Conservation (phyloP, 257 asterid genomes). For the Jacaranda copaia region DNA sequence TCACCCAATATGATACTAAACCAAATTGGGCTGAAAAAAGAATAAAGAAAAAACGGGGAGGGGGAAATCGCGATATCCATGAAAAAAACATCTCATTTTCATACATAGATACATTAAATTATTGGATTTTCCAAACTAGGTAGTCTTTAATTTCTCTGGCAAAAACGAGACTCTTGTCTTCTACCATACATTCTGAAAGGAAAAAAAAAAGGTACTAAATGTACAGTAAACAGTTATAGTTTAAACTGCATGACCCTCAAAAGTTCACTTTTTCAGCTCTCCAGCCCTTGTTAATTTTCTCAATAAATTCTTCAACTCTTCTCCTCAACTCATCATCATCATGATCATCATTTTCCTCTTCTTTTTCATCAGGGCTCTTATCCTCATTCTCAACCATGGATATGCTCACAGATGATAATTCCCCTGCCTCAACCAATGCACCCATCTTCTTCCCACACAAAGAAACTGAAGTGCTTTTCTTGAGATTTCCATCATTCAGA, state of each 20-base stretch:
- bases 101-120: conserved; percentile 3
- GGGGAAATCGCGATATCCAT: neutral
- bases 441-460: neutral
- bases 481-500: neutral
- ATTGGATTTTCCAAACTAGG: neutral
- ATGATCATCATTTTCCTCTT: conserved; percentile 32
- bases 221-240: neutral
- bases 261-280: conserved; percentile 48
- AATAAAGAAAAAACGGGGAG: no score
- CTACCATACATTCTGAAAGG: neutral
- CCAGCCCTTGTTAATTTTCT: conserved; percentile 57
- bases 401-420: conserved; percentile 1
- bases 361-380: neutral
- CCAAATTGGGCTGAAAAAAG: neutral
- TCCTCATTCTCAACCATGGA: neutral
- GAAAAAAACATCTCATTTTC: conserved; percentile 6
- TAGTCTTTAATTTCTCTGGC: conserved; percentile 3
- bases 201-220: neutral
- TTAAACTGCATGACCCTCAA: neutral
- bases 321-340: conserved; percentile 53
- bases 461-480: neutral
- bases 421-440: conserved; percentile 2
- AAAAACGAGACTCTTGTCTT: neutral
- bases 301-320: conserved; percentile 63
- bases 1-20: neutral